phyloP scores from a whole-genome alignment of 306 rosid genomes.

The Psophocarpus tetragonolobus region DNA sequence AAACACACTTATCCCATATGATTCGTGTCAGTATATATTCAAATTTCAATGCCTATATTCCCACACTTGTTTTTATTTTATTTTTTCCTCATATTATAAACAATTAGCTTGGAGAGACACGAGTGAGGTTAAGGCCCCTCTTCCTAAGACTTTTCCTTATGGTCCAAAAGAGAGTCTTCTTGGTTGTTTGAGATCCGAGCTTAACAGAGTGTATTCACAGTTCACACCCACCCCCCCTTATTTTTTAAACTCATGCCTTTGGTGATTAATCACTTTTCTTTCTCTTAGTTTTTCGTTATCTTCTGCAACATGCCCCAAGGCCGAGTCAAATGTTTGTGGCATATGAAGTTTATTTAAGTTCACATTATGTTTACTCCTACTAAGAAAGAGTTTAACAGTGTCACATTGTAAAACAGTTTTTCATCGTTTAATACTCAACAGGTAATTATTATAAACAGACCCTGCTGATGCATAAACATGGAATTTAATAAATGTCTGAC shows the following conservation, averaged over 20 bases:
- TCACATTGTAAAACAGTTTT: too few relatives aligned
- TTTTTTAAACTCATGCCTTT: conserved; percentile 38
- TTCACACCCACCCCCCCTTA: conserved; percentile 22
- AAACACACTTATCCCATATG: conserved; percentile 46
- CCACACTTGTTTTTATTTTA: conserved; percentile 28
- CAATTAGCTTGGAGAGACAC: conserved; percentile 25
- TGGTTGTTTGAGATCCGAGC: conserved; percentile 75
- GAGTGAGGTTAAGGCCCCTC: conserved; percentile 39
- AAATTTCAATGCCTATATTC: conserved; percentile 48
- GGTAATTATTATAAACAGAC: too few relatives aligned
- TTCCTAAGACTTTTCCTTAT: conserved; percentile 41
- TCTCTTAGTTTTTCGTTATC: conserved; percentile 12
- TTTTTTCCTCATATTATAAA: conserved; percentile 22
- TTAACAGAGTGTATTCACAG: conserved; percentile 52
- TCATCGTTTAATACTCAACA: too few relatives aligned
- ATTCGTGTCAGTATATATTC: conserved; percentile 55
- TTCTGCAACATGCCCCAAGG: conserved; percentile 37
- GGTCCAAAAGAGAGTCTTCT: conserved; percentile 59
- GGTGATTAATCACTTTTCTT: conserved; percentile 10
- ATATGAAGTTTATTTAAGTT: conserved; percentile 13
- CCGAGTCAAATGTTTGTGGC: conserved; percentile 22
- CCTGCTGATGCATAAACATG: too few relatives aligned
- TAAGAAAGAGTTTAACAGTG: too few relatives aligned
- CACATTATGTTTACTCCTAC: background rate
- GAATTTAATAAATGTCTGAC: too few relatives aligned